These are phyloP conservation scores for Saturnispora halmiae DNA, from an alignment of 805 yeast genomes.

Conservation along the genomic window DNA sequence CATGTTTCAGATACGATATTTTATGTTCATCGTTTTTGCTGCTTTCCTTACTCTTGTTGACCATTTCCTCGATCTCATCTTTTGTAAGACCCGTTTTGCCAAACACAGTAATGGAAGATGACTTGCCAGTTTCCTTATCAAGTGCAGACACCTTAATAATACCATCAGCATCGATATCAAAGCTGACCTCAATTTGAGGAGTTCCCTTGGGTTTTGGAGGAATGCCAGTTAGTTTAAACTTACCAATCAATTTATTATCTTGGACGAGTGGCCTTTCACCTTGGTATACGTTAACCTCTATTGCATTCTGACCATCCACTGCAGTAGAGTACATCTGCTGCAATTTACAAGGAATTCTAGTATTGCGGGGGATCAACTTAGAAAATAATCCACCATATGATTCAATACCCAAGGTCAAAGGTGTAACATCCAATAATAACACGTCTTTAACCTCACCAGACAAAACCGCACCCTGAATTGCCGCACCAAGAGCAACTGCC, in stretches of 20 bases:
- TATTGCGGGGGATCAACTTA: slow-evolving; percentile 76
- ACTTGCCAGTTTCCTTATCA: slow-evolving; percentile 90
- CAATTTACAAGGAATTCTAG: slow-evolving; percentile 90
- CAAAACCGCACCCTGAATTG: slow-evolving; percentile 93
- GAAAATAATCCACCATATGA: slow-evolving; percentile 96
- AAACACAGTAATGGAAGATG: slow-evolving; percentile 91
- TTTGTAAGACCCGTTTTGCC: slow-evolving; percentile 92
- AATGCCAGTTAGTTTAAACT: slow-evolving; percentile 84
- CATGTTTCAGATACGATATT: slow-evolving; percentile 54
- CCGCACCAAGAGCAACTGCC: slow-evolving; percentile 95
- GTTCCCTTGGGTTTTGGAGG: slow-evolving; percentile 87
- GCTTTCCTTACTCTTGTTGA: slow-evolving; percentile 80
- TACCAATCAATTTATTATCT: slow-evolving; percentile 92
- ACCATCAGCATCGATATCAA: slow-evolving; percentile 95
- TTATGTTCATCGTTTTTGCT: slow-evolving; percentile 60
- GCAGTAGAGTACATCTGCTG: slow-evolving; percentile 92
- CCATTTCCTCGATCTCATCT: slow-evolving; percentile 84
- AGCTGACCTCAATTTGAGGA: slow-evolving; percentile 84
- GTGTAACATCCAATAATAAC: slow-evolving; percentile 79
- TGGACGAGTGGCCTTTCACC: slow-evolving; percentile 95
- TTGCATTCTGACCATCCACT: slow-evolving; percentile 89
- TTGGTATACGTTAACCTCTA: slow-evolving; percentile 93
- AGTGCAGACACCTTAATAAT: slow-evolving; percentile 91
- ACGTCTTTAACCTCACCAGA: slow-evolving; percentile 94
- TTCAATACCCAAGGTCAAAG: slow-evolving; percentile 87